phyloP scores from a whole-genome alignment of 1,139 yeast genomes.

The Hansenula anomala region DNA sequence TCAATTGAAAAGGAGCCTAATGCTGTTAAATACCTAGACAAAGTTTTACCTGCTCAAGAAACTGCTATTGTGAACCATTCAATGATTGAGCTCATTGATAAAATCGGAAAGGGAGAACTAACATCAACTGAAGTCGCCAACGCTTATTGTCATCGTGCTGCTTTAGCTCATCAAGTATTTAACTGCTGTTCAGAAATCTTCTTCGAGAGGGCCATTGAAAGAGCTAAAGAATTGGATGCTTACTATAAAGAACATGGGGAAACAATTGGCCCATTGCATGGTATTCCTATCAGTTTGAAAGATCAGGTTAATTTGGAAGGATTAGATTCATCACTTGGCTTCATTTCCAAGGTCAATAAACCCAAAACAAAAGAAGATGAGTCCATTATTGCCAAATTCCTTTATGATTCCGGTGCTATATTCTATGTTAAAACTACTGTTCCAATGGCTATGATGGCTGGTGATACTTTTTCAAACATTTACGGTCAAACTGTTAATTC shows the following conservation, averaged over 20 bases:
- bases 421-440: constrained; percentile 50
- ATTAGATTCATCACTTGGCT: constrained; percentile 41
- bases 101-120: neutral
- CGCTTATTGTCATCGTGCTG: constrained; percentile 37
- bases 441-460: constrained; percentile 50
- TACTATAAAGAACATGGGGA: constrained; percentile 30
- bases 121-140: constrained; percentile 9
- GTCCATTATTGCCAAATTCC: constrained; percentile 38
- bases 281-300: constrained; percentile 60
- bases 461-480: constrained; percentile 40
- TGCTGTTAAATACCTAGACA: neutral
- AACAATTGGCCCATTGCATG: constrained; percentile 55
- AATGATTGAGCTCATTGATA: neutral
- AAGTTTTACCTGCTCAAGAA: neutral
- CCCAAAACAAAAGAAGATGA: constrained; percentile 30
- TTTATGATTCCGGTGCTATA: constrained; percentile 47
- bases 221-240: constrained; percentile 44
- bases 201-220: constrained; percentile 31
- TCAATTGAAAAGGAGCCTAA: neutral
- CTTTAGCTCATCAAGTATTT: constrained; percentile 42
- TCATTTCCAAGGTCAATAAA: constrained; percentile 32
- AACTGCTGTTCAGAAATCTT: constrained; percentile 40
- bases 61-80: neutral
- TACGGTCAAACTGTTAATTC: constrained; percentile 44
- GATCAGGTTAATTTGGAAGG: constrained; percentile 49